Evolutionary conservation across 345 rosid species (phyloP).

Genomic region (Corchorus capsularis): DNA sequence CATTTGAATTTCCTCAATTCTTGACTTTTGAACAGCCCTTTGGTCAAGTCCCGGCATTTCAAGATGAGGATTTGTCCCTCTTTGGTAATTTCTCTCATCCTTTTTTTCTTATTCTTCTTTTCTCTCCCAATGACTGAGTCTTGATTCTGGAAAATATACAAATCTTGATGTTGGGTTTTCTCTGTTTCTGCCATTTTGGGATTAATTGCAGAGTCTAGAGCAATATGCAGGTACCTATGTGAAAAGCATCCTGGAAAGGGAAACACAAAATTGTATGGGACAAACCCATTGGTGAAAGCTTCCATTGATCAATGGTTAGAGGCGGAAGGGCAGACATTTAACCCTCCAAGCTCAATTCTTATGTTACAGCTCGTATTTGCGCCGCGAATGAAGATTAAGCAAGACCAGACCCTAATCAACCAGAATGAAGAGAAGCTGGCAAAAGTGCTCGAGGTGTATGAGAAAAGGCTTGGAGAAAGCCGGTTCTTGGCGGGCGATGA

Average conservation of each 20-base stretch:
- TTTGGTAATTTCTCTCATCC: conserved; percentile 42
- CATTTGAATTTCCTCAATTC: not conserved
- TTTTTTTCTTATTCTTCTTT: no score
- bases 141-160: not conserved
- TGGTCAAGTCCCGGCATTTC: conserved; percentile 79
- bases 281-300: conserved; percentile 60
- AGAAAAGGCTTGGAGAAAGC: conserved; percentile 52
- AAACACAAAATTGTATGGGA: conserved; percentile 50
- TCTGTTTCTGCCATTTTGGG: not conserved
- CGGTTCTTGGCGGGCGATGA: conserved; percentile 69
- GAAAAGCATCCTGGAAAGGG: conserved; percentile 56
- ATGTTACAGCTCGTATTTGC: conserved; percentile 67
- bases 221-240: conserved; percentile 63
- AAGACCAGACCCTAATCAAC: conserved; percentile 43
- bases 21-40: conserved; percentile 47
- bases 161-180: not conserved
- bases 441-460: conserved; percentile 66
- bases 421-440: conserved; percentile 52
- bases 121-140: no score
- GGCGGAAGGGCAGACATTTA: conserved; percentile 64
- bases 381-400: conserved; percentile 56
- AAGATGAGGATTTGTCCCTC: conserved; percentile 56
- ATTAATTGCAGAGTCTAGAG: conserved; percentile 49
- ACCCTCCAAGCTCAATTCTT: conserved; percentile 53
- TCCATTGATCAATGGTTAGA: conserved; percentile 82